Evolutionary conservation across 1,139 yeast genomes (phyloP), one percentile per base, ranked within the genome.

Genomic region (Lodderomyces parapsilosis): DNA sequence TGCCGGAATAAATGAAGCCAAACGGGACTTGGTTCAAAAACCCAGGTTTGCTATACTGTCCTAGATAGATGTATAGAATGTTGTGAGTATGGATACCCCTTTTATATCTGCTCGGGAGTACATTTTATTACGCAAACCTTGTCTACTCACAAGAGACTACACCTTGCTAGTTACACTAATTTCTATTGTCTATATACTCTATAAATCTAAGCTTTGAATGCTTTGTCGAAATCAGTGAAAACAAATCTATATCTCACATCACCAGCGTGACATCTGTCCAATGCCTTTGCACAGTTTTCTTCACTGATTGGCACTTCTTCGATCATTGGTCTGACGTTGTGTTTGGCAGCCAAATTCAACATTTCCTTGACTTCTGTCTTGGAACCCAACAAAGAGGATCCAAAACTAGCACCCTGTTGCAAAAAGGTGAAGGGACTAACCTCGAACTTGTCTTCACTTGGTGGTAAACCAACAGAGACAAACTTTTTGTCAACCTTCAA

Each of bases 221-320:
- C 71, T 58, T 78, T 68, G 49, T 79, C 80, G 57, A 68, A 76
- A 22, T 76, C 81, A 43, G 78, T 75, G 54, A 83, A 66, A 8
- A 82, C 83, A 55, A 80, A 76, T 67, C 89, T 78, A 60, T 81
- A 84, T 52, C 76, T 75, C 44, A 80, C 84, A 48, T 81, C 83
- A 54, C 81, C 81, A 46, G 49, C 61, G 13, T 55, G 57, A 39
- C 62, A 56, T 52, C 69, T 63, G 27, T 61, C 53, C 52, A 70
- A 61, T 2, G 66, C 74, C 32, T 48, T 51, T 18, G 56, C 49
- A 39, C 62, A 56, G 43, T 58, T 59, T 48, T 53, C 59, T 53
- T 59, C 74, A 48, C 57, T 55, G 43, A 72, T 65, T 32, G 72
- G 72, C 34, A 71, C 56, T 47, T 59, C 66, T 57, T 74, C 78